Percentiles rank a stretch among this genome's conserved stretches.
These are phyloP conservation scores for Perkinsus olseni DNA, from an alignment of 169 alveolate genomes.

Conservation along the genomic window DNA sequence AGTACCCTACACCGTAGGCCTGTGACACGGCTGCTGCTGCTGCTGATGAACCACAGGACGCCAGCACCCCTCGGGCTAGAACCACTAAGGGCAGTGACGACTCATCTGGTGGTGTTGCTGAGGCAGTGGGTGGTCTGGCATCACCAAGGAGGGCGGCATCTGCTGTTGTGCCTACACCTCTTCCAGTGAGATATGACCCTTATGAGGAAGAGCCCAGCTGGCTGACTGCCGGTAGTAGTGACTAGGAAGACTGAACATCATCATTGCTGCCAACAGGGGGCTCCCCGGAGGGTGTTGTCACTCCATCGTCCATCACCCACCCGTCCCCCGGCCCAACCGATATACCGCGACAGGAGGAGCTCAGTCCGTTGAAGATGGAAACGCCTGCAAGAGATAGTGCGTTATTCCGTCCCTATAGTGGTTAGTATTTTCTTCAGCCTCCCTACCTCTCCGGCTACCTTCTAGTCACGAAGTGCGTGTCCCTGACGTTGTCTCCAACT, in stretches of 20 bases:
- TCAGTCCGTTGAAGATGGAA: background rate
- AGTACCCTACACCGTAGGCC: too few species aligned
- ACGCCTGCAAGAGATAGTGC: background rate
- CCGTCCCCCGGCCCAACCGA: too few species aligned
- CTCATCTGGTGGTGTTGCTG: background rate
- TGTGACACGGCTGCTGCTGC: too few species aligned
- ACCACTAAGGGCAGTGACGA: background rate
- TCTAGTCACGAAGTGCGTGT: background rate
- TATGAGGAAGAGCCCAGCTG: background rate
- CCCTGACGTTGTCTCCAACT: background rate
- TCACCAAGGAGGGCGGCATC: background rate
- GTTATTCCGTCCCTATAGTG: background rate
- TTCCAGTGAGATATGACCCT: background rate
- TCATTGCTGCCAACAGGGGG: background rate
- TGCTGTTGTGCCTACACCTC: background rate
- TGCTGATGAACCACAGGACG: too few species aligned
- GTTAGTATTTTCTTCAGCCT: background rate
- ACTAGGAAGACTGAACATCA: background rate
- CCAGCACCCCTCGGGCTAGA: background rate
- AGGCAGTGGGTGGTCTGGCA: background rate
- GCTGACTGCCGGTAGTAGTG: background rate
- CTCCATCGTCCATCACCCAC: too few species aligned
- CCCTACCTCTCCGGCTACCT: too few species aligned
- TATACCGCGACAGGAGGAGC: background rate
- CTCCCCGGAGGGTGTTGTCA: too few species aligned